Evolutionary conservation across 2,329 filamentous ascomycete genomes (phyloP).

Genomic region (Lasiodiplodia hormozganensis): DNA sequence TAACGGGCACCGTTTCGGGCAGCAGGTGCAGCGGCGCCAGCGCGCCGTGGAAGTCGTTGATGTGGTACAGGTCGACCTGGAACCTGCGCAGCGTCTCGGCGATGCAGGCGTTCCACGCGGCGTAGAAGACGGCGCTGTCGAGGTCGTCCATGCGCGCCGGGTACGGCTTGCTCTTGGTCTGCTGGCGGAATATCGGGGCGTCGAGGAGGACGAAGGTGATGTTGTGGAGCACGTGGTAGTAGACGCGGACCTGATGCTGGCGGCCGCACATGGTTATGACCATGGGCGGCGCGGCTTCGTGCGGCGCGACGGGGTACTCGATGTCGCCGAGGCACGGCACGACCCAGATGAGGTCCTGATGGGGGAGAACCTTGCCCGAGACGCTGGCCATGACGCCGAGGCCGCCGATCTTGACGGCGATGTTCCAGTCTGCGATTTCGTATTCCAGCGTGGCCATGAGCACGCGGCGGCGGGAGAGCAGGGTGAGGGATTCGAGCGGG

Average conservation of each 20-base stretch:
- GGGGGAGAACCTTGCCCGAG: slow-evolving; percentile 71
- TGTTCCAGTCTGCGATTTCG: slow-evolving; percentile 72
- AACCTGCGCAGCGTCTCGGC: slow-evolving; percentile 69
- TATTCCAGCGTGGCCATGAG: slow-evolving; percentile 74
- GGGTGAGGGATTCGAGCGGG: neutral
- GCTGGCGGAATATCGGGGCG: slow-evolving; percentile 70
- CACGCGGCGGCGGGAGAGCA: slow-evolving; percentile 9
- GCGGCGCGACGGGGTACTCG: slow-evolving; percentile 62
- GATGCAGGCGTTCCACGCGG: slow-evolving; percentile 74
- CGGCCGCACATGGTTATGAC: slow-evolving; percentile 64
- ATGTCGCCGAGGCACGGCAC: slow-evolving; percentile 63
- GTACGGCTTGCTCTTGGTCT: slow-evolving; percentile 68
- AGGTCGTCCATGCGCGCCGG: slow-evolving; percentile 74
- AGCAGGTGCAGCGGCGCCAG: slow-evolving; percentile 70
- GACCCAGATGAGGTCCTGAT: slow-evolving; percentile 68
- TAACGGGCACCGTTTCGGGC: slow-evolving; percentile 66
- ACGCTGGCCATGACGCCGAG: slow-evolving; percentile 74
- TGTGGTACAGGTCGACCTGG: slow-evolving; percentile 67
- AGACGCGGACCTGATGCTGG: too few species aligned
- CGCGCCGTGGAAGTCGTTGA: slow-evolving; percentile 69
- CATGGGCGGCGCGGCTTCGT: slow-evolving; percentile 66
- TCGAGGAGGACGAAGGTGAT: slow-evolving; percentile 74
- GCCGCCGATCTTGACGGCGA: slow-evolving; percentile 76
- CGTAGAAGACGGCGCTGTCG: slow-evolving; percentile 68
- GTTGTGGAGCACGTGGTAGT: slow-evolving; percentile 60